phyloP scores from a whole-genome alignment of 2,329 filamentous ascomycete species.

The Cercospora sesami region DNA sequence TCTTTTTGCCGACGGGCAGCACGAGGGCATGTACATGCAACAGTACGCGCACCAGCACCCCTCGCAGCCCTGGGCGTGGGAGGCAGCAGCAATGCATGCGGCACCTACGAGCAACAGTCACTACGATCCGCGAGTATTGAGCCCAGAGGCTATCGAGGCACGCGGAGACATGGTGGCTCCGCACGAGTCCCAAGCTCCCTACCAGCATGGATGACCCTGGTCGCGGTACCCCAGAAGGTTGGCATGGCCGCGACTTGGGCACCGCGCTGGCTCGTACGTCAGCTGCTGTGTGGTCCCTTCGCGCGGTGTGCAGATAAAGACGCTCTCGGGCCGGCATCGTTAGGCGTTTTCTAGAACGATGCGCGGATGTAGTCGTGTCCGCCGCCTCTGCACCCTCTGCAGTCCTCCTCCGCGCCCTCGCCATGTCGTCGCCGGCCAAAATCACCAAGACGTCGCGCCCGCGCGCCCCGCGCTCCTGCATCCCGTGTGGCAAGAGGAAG shows the following conservation, averaged over 20 bases:
- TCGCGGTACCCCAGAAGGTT: conserved; percentile 20
- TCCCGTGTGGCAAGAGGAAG: conserved; percentile 25
- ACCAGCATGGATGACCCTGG: conserved; percentile 19
- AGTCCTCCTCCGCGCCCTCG: background rate
- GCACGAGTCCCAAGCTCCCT: conserved; percentile 18
- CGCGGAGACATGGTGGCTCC: conserved; percentile 20
- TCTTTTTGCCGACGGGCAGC: background rate
- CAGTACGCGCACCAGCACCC: background rate
- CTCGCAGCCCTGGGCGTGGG: conserved; percentile 12
- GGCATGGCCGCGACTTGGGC: conserved; percentile 8
- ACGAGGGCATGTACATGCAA: background rate
- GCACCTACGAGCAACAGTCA: background rate
- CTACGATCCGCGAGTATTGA: conserved; percentile 17
- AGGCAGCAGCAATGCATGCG: conserved; percentile 2
- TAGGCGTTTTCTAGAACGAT: conserved; percentile 21
- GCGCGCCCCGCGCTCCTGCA: conserved; percentile 25
- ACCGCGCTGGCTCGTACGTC: background rate
- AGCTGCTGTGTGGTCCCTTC: background rate
- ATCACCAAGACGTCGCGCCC: conserved; percentile 24
- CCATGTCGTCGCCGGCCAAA: conserved; percentile 22
- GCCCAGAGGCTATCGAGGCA: conserved; percentile 21
- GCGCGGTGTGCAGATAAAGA: conserved; percentile 15
- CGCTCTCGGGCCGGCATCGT: conserved; percentile 18
- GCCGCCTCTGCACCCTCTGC: conserved; percentile 2
- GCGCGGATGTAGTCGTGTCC: conserved; percentile 12